phyloP scores from a whole-genome alignment of 2,329 filamentous ascomycete species.

The Ceratocystiopsis sp. region DNA sequence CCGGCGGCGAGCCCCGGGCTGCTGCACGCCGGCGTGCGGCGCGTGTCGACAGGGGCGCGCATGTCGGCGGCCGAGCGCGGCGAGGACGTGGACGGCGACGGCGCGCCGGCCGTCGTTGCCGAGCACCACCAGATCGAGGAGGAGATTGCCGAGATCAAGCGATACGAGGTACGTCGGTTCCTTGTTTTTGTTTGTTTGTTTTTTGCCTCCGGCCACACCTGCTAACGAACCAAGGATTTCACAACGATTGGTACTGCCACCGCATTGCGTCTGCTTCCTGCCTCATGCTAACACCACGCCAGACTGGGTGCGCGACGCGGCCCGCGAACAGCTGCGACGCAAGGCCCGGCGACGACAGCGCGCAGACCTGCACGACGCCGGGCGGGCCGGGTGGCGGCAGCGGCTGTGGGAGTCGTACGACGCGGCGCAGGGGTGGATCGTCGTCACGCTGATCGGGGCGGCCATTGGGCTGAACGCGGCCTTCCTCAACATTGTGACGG shows the following conservation, averaged over 20 bases:
- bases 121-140: slow-evolving; percentile 65
- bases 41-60: slow-evolving; percentile 44
- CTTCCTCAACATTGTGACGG: slow-evolving; percentile 84
- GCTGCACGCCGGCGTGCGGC: slow-evolving; percentile 14
- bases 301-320: slow-evolving; percentile 98
- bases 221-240: slow-evolving; percentile 47
- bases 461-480: slow-evolving; percentile 89
- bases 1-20: background rate
- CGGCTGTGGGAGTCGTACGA: slow-evolving; percentile 78
- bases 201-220: slow-evolving; percentile 17
- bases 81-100: slow-evolving; percentile 25
- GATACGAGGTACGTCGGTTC: slow-evolving; percentile 75
- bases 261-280: background rate
- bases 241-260: slow-evolving; percentile 61
- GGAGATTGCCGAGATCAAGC: slow-evolving; percentile 93
- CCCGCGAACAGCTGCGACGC: slow-evolving; percentile 70
- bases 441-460: slow-evolving; percentile 83
- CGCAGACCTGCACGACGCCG: slow-evolving; percentile 51
- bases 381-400: slow-evolving; percentile 59
- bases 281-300: background rate
- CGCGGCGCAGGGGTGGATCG: slow-evolving; percentile 94
- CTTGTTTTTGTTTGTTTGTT: no score
- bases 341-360: slow-evolving; percentile 58
- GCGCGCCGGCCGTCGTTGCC: slow-evolving; percentile 27
- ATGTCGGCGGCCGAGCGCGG: slow-evolving; percentile 38